Evolutionary conservation across 495 filamentous ascomycete genomes (phyloP).

Genomic region (Penicillium bovifimosum): DNA sequence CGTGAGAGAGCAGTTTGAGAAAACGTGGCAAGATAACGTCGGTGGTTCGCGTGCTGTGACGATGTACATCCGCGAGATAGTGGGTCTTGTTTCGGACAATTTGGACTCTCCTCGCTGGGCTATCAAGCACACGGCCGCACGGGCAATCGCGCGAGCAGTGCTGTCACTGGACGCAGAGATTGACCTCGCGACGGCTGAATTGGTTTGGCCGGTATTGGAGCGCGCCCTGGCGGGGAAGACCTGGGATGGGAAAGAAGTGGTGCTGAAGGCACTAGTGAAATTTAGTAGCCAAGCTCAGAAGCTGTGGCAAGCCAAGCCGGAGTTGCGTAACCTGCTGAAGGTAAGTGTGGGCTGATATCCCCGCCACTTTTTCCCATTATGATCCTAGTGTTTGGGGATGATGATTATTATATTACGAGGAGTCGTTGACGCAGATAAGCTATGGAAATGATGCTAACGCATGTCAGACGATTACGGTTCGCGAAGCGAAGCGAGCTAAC

Average conservation of each 20-base stretch:
- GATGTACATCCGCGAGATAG: constrained; percentile 79
- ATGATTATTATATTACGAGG: not conserved
- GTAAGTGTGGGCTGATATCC: constrained; percentile 32
- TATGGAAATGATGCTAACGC: constrained; percentile 23
- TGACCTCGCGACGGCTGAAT: constrained; percentile 48
- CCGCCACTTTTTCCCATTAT: constrained; percentile 7
- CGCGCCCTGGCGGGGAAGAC: constrained; percentile 79
- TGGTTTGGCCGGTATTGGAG: constrained; percentile 77
- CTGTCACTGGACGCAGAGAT: constrained; percentile 55
- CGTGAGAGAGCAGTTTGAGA: constrained; percentile 66
- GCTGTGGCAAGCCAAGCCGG: constrained; percentile 50
- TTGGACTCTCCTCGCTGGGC: constrained; percentile 78
- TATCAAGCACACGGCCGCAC: constrained; percentile 80
- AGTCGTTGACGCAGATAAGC: not conserved
- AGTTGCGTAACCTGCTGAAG: constrained; percentile 47
- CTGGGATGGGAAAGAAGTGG: constrained; percentile 87
- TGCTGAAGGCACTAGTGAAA: constrained; percentile 76
- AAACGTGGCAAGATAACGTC: constrained; percentile 85
- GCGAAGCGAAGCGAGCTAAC: constrained; percentile 90
- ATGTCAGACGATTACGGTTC: constrained; percentile 54
- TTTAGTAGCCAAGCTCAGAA: constrained; percentile 59
- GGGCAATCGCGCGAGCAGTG: constrained; percentile 70
- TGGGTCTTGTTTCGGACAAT: constrained; percentile 56
- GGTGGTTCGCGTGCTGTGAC: constrained; percentile 75
- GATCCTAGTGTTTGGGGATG: not conserved